Conservation (phyloP, 1,284 basidiomycete genomes). For the Cryptococcus jaspeensis region DNA sequence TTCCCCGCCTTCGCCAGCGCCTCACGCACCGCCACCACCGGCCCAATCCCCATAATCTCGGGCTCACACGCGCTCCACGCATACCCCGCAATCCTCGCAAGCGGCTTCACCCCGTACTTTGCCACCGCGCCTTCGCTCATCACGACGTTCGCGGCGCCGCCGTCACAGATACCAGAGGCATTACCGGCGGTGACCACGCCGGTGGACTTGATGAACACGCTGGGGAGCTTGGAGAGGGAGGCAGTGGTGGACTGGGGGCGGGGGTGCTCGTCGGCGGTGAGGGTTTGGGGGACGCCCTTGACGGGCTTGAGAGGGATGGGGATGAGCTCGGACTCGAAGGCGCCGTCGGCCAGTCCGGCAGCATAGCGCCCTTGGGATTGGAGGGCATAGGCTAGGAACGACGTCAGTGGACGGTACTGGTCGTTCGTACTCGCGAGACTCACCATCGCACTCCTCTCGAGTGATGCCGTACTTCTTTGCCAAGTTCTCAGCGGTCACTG, state of each 20-base stretch:
- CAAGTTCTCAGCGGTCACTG: conserved; percentile 59
- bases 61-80: conserved; percentile 59
- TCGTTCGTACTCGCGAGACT: conserved; percentile 1
- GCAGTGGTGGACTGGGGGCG: conserved; percentile 54
- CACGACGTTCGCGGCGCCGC: conserved; percentile 58
- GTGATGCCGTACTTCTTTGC: conserved; percentile 58
- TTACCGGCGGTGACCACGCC: conserved; percentile 59
- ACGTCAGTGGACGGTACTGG: not conserved
- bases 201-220: conserved; percentile 56
- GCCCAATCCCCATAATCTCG: conserved; percentile 60
- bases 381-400: conserved; percentile 54
- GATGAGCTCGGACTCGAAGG: conserved; percentile 56
- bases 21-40: conserved; percentile 49
- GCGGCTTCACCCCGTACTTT: conserved; percentile 54
- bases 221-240: conserved; percentile 53
- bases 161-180: conserved; percentile 58
- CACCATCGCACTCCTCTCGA: conserved; percentile 56
- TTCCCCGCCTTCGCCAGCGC: conserved; percentile 39
- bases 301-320: conserved; percentile 54
- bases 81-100: conserved; percentile 56
- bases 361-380: conserved; percentile 58
- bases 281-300: conserved; percentile 40
- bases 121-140: conserved; percentile 55
- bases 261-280: conserved; percentile 57
- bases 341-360: conserved; percentile 55